Evolutionary conservation across 306 rosid genomes (phyloP), one percentile per base, ranked within the genome.

Genomic region (Dryas alaskensis): DNA sequence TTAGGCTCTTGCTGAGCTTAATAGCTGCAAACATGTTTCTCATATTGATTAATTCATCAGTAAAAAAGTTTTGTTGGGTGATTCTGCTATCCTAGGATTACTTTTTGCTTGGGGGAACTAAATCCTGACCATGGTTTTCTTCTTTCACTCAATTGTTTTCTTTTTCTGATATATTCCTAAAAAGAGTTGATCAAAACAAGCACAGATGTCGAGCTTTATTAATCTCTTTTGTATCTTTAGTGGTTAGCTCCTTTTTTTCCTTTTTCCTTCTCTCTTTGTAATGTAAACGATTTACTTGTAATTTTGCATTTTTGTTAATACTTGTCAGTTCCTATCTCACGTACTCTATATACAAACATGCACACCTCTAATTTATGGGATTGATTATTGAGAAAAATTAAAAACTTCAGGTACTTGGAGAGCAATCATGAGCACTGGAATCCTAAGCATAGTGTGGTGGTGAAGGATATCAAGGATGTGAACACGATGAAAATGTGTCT

Each of bases 371-470:
- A 17, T 46, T 16, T 10, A 12, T 31, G 10, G 11, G 27, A 62
- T 40, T 52, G 27, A 1, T 25, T 46, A 48, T 6, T 53, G 54
- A 46, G 25, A 46, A 27, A 27, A 14, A 12, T 8, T 63, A 25
- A 17, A 42, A 27, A 67, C 31, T 77, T 78, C 81, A 94, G 98
- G 80, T 89, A 87, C 78, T 63, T 94, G 82, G 98, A 94, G 57
- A 82, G 89, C 78, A 91, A 65, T 73, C 96, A 91, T 8, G 82
- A 86, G 60, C 87, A 89, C 79, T 94, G 97, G 98, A 89, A 82
- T 19, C 84, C 92, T 0, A 72, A 54, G 25, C 92, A 91, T 58
- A 85, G 76, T n/a, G 81, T 89, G 31, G 22, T 82, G 10, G 90
- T 89, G 57, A 84, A 84, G 85, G 94, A 88, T 71, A 91, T 87